Conservation (phyloP, 257 asterid species). For the Solanum bukasovii region DNA sequence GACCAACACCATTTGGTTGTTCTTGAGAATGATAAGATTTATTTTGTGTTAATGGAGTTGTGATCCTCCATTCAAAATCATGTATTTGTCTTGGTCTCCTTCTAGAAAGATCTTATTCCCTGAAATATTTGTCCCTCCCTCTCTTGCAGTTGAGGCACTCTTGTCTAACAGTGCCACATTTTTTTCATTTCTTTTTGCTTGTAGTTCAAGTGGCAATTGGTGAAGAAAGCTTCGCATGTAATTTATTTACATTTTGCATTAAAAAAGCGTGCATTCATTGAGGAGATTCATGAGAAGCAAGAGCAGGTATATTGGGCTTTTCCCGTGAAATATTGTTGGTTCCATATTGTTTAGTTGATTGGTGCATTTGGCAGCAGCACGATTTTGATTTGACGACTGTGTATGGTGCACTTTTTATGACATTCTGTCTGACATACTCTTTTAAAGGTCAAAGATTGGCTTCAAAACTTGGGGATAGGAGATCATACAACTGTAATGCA, state of each 20-base stretch:
- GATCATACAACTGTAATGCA: conserved; percentile 65
- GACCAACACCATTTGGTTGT: not conserved
- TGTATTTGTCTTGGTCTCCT: not conserved
- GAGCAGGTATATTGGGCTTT: conserved; percentile 60
- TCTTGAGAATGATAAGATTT: not conserved
- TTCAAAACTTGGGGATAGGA: conserved; percentile 87
- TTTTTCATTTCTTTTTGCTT: conserved; percentile 5
- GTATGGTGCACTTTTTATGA: not conserved
- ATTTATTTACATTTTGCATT: conserved; percentile 73
- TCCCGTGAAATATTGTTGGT: not conserved
- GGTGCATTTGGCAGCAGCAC: not conserved
- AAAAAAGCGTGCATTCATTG: conserved; percentile 75
- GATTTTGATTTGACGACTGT: not conserved
- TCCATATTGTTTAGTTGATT: not conserved
- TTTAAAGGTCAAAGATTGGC: conserved; percentile 88
- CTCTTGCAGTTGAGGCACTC: not conserved
- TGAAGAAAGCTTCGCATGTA: conserved; percentile 82
- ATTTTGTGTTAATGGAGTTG: not conserved
- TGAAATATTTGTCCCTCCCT: not conserved
- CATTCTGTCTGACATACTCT: conserved; percentile 2
- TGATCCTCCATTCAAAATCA: not conserved
- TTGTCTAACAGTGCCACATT: not conserved
- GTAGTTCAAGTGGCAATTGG: conserved; percentile 88
- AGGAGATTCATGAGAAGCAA: conserved; percentile 94
- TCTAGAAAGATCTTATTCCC: not conserved